Percentiles rank a stretch among this genome's conserved stretches.
Evolutionary conservation across 371 early-diverging fungal species (phyloP).

Genomic region (Apophysomyces trapeziformis): DNA sequence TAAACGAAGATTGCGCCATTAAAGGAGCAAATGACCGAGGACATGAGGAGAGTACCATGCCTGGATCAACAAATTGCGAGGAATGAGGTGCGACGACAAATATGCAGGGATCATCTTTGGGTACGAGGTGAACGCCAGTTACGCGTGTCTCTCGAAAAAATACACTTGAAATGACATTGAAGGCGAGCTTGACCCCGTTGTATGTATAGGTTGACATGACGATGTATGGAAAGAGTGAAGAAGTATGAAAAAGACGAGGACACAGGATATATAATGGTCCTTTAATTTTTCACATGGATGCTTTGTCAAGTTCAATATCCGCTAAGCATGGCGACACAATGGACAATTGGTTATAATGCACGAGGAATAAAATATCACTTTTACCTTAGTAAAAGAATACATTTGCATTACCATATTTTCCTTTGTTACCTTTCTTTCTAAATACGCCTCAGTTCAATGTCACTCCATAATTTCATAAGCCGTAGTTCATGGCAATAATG

Average conservation of each 20-base stretch:
- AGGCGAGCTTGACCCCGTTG: conserved; percentile 27
- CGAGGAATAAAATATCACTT: too few relatives aligned
- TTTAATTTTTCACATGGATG: conserved; percentile 1
- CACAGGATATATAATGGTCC: neutral
- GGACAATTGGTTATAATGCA: too few relatives aligned
- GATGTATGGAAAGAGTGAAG: neutral
- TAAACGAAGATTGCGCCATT: conserved; percentile 75
- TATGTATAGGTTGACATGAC: conserved; percentile 27
- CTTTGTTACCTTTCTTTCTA: too few relatives aligned
- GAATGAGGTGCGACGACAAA: conserved; percentile 89
- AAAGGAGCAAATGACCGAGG: conserved; percentile 74
- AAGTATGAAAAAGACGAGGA: conserved; percentile 1
- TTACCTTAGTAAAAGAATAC: too few relatives aligned
- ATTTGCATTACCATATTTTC: too few relatives aligned
- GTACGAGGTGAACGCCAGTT: conserved; percentile 76
- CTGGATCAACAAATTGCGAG: conserved; percentile 73
- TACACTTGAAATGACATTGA: conserved; percentile 48
- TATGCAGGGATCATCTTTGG: conserved; percentile 75
- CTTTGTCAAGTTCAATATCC: too few relatives aligned
- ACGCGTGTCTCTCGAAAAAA: conserved; percentile 81
- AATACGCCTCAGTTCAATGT: too few relatives aligned
- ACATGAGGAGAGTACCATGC: conserved; percentile 74
- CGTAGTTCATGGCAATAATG: too few relatives aligned
- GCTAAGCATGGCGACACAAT: too few relatives aligned
- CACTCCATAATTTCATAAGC: too few relatives aligned